Base-by-base conservation (phyloP, 2,329 filamentous ascomycete genomes). In the Xylariomycetidae sp. region DNA sequence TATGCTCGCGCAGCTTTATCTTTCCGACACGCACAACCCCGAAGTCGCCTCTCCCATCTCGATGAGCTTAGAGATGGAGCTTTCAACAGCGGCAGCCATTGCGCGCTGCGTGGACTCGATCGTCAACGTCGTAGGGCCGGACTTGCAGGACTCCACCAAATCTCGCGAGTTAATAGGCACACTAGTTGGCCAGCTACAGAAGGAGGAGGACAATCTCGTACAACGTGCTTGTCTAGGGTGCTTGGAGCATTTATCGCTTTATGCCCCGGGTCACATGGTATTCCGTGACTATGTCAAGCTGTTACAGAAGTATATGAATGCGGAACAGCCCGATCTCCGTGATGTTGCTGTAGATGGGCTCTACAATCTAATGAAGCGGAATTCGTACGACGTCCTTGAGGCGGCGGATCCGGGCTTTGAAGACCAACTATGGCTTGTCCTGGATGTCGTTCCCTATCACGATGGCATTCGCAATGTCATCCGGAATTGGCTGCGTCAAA, bases 51-150 rank as follows among this genome's bases (percentile, higher is more conserved):
- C 85, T 2, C 69, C 86, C 25, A 81, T 88, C 6, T 88, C 86
- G 1, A 96, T 92, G 51, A 97, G 95, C 54, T 74, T 95, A 22
- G 89, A 96, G 59, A 71, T 94, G 49, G 87, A 92, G 36, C 70
- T 89, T 16, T 82, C 87, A 5, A 90, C 90, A 0, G 78, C 84
- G 2, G 82, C 88, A 14, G 85, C 88, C 1, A 82, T 97, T 41
- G 84, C 86, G 19, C 81, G 88, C 48, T 94, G 88, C 48, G 82
- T 96, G 18, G 89, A 97, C 59, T 92, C 89, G n/a, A 72, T 95
- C 16, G 88, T 98, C 63, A 97, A 97, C 48, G 92, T 98, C 8
- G 73, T 98, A 9, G 92, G 92, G 0, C 92, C 92, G 1, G 94
- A 98, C 61, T 67, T 98, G 15, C 92, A 97, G 59, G 92, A 97